These are phyloP conservation scores for Panaeolus cyanescens DNA, from an alignment of 768 basidiomycete genomes.

Conservation along the genomic window DNA sequence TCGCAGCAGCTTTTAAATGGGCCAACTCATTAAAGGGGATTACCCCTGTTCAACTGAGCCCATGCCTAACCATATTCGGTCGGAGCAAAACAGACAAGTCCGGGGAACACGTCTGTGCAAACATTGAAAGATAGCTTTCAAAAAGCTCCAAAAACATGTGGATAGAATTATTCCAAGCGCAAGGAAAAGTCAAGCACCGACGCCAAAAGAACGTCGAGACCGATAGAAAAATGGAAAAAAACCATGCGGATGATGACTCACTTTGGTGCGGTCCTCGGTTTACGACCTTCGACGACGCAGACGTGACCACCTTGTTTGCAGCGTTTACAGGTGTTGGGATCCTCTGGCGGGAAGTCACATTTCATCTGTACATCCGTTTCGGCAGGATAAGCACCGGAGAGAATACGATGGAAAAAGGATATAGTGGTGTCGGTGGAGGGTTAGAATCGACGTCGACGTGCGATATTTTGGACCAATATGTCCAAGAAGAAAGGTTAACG, in stretches of 20 bases:
- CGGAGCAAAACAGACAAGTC: not conserved
- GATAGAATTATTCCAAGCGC: slow-evolving; percentile 3
- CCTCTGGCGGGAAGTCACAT: slow-evolving; percentile 75
- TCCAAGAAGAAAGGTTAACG: not conserved
- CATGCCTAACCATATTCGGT: slow-evolving; percentile 4
- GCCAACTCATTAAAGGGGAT: slow-evolving; percentile 1
- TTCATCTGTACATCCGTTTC: slow-evolving; percentile 63
- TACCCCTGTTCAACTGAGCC: not conserved
- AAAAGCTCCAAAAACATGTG: slow-evolving; percentile 10
- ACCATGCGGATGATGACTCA: slow-evolving; percentile 44
- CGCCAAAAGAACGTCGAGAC: slow-evolving; percentile 9
- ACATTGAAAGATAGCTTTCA: not conserved
- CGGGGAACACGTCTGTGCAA: not conserved
- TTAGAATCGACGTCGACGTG: slow-evolving; percentile 3
- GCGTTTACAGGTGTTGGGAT: slow-evolving; percentile 73
- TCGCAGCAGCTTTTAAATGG: not conserved
- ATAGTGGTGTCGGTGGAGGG: not conserved
- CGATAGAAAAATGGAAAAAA: slow-evolving; percentile 4
- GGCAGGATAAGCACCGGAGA: slow-evolving; percentile 8
- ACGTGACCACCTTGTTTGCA: slow-evolving; percentile 73
- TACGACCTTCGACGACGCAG: slow-evolving; percentile 84
- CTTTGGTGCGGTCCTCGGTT: slow-evolving; percentile 80
- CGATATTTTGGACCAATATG: slow-evolving; percentile 8
- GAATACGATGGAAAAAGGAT: not conserved
- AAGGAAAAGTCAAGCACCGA: slow-evolving; percentile 3